A percentile compares a stretch with the other conserved stretches of the same genome.
phyloP scores from a whole-genome alignment of 257 asterid species.

The Solanum lycopersicoides region DNA sequence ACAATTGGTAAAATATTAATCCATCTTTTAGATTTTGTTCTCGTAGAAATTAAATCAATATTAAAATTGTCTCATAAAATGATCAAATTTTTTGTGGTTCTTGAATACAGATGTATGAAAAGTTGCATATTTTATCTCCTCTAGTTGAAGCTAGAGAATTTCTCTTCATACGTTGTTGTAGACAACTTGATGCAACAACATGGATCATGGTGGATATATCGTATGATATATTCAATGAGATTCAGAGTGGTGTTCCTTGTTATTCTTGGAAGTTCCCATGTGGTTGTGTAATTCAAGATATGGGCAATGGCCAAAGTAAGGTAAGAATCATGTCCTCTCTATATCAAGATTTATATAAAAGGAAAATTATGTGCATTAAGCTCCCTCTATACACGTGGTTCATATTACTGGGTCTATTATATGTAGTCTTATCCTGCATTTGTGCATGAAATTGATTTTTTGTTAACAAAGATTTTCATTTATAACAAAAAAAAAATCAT shows the following conservation, averaged over 20 bases:
- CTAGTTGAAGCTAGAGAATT: conserved; percentile 67
- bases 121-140: conserved; percentile 57
- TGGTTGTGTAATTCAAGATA: conserved; percentile 63
- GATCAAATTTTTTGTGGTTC: background rate
- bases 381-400: background rate
- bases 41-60: background rate
- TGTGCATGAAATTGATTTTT: background rate
- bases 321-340: conserved; percentile 13
- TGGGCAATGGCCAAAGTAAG: conserved; percentile 42
- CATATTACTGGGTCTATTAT: background rate
- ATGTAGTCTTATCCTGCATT: background rate
- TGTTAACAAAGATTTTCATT: too few species aligned
- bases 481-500: too few species aligned
- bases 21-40: background rate
- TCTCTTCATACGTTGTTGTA: conserved; percentile 41
- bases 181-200: conserved; percentile 31
- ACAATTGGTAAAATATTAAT: too few species aligned
- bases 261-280: conserved; percentile 61
- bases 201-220: conserved; percentile 63
- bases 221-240: conserved; percentile 28
- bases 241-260: conserved; percentile 23
- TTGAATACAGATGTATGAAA: conserved; percentile 48
- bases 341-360: background rate
- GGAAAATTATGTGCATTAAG: background rate
- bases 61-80: background rate